Evolutionary conservation across 2,329 filamentous ascomycete genomes (phyloP), one percentile per base, ranked within the genome.

Genomic region (Chrysoporthe cubensis): DNA sequence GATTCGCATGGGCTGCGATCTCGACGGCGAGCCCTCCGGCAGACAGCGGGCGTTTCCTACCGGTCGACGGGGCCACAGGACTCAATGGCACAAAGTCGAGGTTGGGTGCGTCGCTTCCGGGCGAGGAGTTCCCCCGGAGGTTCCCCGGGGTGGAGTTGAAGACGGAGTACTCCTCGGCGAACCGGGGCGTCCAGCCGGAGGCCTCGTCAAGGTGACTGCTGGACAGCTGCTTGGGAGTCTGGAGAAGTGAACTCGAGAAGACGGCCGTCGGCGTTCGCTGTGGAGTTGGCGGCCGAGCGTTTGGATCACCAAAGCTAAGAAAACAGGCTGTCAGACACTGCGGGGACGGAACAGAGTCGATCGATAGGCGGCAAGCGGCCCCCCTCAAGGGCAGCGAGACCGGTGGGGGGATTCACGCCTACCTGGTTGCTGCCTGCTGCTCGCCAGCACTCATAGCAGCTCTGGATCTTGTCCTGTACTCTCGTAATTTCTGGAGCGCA

Each of bases 141-240:
- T 88, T 87, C 60, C 85, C 87, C 18, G 87, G 87, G 9, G 87
- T 88, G n/a, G 83, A 80, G 78, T 88, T 87, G 80, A 90, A 89
- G 74, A 89, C 86, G 70, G 87, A 88, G 74, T 88, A 89, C 71
- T 89, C 87, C 75, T 89, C 86, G 71, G 87, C 86, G 79, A 88
- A 90, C 67, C 82, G 83, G 75, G 87, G 87, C 57, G 87, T 89
- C 83, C 85, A 87, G 72, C 82, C 82, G 71, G 81, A 80, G 64
- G 82, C 76, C 70, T 85, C 82, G 77, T 84, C 78, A 54, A 65
- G 48, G n/a, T 64, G 65, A 66, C 78, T 80, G 69, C 79, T 79
- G 71, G 81, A 80, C 72, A 77, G 80, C 66, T 79, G 78, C 75
- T 82, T 85, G 57, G 86, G 87, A 13, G 87, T 89, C 72, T 87